Evolutionary conservation across 1,284 basidiomycete species (phyloP).

Genomic region (Marasmius fiardii): DNA sequence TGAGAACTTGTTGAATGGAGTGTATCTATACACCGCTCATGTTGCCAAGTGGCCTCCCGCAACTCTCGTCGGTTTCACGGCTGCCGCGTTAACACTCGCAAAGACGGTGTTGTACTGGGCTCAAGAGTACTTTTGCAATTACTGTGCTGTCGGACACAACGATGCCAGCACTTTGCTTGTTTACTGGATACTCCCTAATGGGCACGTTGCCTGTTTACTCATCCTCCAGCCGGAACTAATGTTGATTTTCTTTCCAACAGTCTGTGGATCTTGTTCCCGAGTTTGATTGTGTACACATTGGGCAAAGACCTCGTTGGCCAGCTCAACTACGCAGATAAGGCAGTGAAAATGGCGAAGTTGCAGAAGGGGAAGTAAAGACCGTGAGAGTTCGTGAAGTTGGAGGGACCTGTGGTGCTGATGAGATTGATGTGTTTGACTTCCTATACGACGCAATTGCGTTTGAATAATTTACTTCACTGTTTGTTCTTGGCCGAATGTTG

Average conservation of each 20-base stretch:
- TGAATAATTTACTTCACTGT: too few relatives aligned
- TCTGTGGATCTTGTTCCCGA: conserved; percentile 30
- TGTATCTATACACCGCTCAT: conserved; percentile 76
- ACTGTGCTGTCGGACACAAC: conserved; percentile 79
- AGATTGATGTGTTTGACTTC: not conserved
- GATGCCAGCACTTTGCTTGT: conserved; percentile 19
- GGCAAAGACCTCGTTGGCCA: conserved; percentile 18
- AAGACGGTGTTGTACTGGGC: conserved; percentile 85
- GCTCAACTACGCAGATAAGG: not conserved
- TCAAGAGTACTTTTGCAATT: conserved; percentile 69
- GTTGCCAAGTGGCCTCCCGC: conserved; percentile 56
- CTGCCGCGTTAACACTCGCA: conserved; percentile 73
- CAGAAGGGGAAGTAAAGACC: not conserved
- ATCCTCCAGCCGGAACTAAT: not conserved
- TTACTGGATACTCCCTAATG: conserved; percentile 40
- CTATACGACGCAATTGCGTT: too few relatives aligned
- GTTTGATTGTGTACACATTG: conserved; percentile 22
- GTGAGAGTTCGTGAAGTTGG: not conserved
- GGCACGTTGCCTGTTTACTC: conserved; percentile 17
- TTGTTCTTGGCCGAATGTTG: too few relatives aligned
- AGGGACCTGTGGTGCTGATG: not conserved
- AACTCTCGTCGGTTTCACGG: conserved; percentile 72
- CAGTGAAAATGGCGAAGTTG: not conserved
- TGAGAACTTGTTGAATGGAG: conserved; percentile 74
- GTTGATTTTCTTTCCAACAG: conserved; percentile 12